Base-by-base conservation (phyloP, 495 filamentous ascomycete genomes). In the Apodospora peruviana region DNA sequence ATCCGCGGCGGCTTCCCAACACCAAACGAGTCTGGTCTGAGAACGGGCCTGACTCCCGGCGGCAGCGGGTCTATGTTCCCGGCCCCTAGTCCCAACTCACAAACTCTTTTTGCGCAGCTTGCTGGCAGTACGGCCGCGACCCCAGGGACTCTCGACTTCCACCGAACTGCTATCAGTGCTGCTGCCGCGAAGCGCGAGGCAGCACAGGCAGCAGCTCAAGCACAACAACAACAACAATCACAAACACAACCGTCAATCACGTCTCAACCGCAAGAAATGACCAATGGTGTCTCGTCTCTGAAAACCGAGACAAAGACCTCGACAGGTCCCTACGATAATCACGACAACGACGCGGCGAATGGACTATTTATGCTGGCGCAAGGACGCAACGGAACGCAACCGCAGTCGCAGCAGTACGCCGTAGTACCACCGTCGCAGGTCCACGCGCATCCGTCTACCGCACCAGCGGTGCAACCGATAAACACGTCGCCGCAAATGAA, bases 21-120 rank as follows among this genome's bases (percentile, higher is more conserved):
- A 2, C 94, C 93, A 3, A 96, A 97, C 81, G 93, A 98, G 69
- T 96, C 91, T 0, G 94, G 89, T 2, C 74, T 98, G 16, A 80
- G 93, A 36, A 93, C 88, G 16, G 93, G 93, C 41, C 68, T 98
- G 50, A 98, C 94, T 25, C 93, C 93, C 16, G 93, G 93, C 43
- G 93, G 93, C 36, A 90, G 91, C 59, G 93, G 93, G 50, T 95
- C 91, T 60, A 96, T 98, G 87, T 98, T 98, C 74, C 89, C 91
- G 24, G 87, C 83, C 24, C 87, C 90, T 4, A 91, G 88, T 60
- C 93, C 93, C 16, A 91, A 85, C 62, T 87, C 88, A 0, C 84
- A 88, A 63, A 82, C 87, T 22, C 61, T 96, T 22, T 85, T 90
- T 62, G 83, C 86, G 43, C 80, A 84, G 59, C 73, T 96, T 29